Evolutionary conservation across 495 filamentous ascomycete species (phyloP), one percentile per base, ranked within the genome.

Genomic region (Friedmanniomyces simplex): DNA sequence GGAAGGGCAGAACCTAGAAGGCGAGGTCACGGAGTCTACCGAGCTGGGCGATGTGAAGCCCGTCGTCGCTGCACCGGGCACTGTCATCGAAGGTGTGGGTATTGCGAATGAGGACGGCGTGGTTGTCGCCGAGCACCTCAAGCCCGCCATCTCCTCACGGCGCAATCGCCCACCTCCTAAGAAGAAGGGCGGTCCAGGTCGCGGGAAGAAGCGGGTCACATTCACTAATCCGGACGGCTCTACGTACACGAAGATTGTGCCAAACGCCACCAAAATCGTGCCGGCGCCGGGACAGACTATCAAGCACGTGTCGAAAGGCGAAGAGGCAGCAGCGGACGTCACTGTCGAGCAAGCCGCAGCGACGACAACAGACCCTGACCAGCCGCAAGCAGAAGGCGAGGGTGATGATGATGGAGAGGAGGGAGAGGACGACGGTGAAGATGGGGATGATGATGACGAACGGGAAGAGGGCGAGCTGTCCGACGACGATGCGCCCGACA

Each of bases 1-100:
- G 2, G 87, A 90, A 56, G 90, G 90, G 0, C 87, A 91, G 68
- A 77, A 74, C 3, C 81, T 95, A 1, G 88, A 91, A 51, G 87
- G 87, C 43, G 87, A 95, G 60, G 79, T 95, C 25, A 73, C 81
- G 11, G 83, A 85, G 18, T 77, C 78, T 36, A 68, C 70, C n/a
- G 51, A 61, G 32, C 50, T 60, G 14, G 63, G 60, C 25, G 67
- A 66, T 50, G 50, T 75, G 8, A 73, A 66, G 41, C 71, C 74
- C 0, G 72, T 78, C 54, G 73, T 73, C 26, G 75, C 76, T 28
- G 77, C 76, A 6, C 77, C 80, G 13, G 81, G 80, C 26, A 78
- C 80, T 11, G 72, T 84, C 37, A 76, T 83, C 46, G 78, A 85
- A 68, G 81, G 82, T 14, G 74, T 84, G 1, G 77, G 78, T n/a